Base-by-base conservation (phyloP, 805 yeast species). In the Lachancea kluyveri region DNA sequence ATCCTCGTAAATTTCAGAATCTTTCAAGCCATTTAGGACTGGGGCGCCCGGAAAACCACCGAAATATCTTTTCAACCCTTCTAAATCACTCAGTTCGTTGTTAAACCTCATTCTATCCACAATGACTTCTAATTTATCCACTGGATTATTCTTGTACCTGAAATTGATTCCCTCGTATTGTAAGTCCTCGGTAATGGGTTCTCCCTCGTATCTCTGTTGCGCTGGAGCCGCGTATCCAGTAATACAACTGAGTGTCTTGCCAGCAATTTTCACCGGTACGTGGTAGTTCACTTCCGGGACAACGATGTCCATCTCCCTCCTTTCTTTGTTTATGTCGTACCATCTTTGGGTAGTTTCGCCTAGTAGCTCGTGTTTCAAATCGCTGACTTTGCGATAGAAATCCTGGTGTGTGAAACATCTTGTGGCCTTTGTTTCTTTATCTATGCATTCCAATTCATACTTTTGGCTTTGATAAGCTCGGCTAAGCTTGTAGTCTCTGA, bases 301-400 rank as follows among this genome's bases (percentile, higher is more conserved):
- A n/a, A 47, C 43, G 7, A 54, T 48, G 54, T 86, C 95, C 74
- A 85, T 70, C 26, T 76, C 77, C 41, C 94, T 70, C 46, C 96
- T 70, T 54, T 92, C 97, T 48, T 79, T 76, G 58, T 87, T 88
- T 49, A 88, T 82, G 43, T 82, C 79, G 62, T 90, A 90, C 97
- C 97, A 92, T 41, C 75, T 70, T 24, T 80, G 72, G 5, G 96
- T 88, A 4, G 94, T 82, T 6, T 74, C 68, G 37, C 73, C 67
- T 28, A 90, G 68, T 64, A 85, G 67, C 16, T 69, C 64, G 32
- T 70, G 68, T 40, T 86, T 80, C 27, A 71, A 57, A 50, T 86
- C 94, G 45, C 78, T 74, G 21, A 74, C 64, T 36, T 73, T 69
- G 47, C 81, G 82, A 54, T 73, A 60, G 54, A 72, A 85, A 51